phyloP scores from a whole-genome alignment of 441 rosid species.

The Pelargonium myrrhifolium region DNA sequence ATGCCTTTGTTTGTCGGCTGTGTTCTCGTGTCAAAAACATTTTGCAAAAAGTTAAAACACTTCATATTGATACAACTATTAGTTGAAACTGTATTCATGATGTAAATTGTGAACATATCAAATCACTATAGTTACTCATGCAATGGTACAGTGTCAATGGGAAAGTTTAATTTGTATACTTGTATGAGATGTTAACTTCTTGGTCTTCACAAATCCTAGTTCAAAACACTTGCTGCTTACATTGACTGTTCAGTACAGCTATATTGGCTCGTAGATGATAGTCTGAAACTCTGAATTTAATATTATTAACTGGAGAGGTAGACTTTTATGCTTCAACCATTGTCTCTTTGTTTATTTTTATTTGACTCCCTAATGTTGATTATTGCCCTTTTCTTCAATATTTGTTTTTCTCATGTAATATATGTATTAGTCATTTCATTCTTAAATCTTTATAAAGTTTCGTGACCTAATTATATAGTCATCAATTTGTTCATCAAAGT shows the following conservation, averaged over 20 bases:
- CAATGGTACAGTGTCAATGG: not conserved
- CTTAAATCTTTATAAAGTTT: not conserved
- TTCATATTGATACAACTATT: not conserved
- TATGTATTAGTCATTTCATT: not conserved
- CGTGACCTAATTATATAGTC: not conserved
- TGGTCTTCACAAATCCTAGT: not conserved
- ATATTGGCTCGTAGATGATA: not conserved
- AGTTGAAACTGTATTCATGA: not conserved
- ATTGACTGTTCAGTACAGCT: not conserved
- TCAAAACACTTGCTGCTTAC: not conserved
- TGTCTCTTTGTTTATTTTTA: not conserved
- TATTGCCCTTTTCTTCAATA: not conserved
- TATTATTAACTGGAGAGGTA: not conserved
- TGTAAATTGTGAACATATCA: not conserved
- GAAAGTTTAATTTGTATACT: not conserved
- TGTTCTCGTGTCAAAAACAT: not conserved
- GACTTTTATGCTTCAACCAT: not conserved
- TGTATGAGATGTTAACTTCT: not conserved
- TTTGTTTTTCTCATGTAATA: not conserved
- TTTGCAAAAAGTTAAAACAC: not conserved
- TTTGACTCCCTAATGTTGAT: not conserved
- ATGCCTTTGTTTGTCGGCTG: constrained; percentile 1
- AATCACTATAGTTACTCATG: not conserved
- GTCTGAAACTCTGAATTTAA: not conserved
- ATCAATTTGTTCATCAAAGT: not conserved